Base-by-base conservation (phyloP, 2,329 filamentous ascomycete genomes). In the Fusarium chlamydosporum region DNA sequence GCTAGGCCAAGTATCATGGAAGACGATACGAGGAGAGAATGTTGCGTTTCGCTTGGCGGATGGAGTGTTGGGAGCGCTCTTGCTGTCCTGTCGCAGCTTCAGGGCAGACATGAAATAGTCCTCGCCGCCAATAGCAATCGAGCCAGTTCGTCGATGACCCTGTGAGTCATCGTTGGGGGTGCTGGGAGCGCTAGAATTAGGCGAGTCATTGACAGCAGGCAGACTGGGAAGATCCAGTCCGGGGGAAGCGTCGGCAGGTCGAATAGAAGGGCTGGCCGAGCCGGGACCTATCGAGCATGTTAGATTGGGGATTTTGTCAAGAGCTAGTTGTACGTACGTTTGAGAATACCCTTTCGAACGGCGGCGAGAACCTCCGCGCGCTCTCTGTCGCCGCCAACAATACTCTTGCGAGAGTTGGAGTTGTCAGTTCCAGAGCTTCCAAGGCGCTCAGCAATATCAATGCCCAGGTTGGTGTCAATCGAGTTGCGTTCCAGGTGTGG, bases 1-100 rank as follows among this genome's bases (percentile, higher is more conserved):
- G 76, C 91, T 93, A 4, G 94, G 94, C 94, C 94, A 99, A 9
- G 94, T 98, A 76, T 99, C 96, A 78, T 97, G 90, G 78, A 97
- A 98, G 67, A 97, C 89, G 52, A 98, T 93, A 40, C 95, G 89
- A 46, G 95, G 95, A 75, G 94, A 98, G 80, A 98, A 99, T 0
- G 88, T 91, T 2, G 89, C 87, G 70, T 84, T 87, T 31, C 88
- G 86, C 79, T 89, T 91, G 48, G 82, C 76, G n/a, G 81, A 80
- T 1, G 94, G 93, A 6, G 94, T 96, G 61, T 86, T 88, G 16
- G 93, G 93, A 18, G 92, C 88, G 77, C 93, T 96, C 82, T 92
- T 93, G 12, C 90, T 90, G 73, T 94, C 92, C 57, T 90, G 85
- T 41, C 88, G 88, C 55, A 96, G 88, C 53, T 92, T 89, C 43